Conservation (phyloP, 805 yeast species). For the Cyberlindnera nakhonratchasimensis region DNA sequence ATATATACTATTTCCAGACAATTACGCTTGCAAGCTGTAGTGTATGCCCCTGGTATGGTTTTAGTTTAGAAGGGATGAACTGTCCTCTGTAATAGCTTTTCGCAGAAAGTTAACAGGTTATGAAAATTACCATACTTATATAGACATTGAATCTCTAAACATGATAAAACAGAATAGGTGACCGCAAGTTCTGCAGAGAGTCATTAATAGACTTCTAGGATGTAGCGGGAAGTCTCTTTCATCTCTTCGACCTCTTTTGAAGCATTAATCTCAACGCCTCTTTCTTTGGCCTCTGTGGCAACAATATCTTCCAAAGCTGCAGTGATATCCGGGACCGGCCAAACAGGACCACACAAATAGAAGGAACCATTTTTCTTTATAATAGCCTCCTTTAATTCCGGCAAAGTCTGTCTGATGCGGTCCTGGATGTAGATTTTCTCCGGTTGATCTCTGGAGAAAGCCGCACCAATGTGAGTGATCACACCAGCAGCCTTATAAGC, state of each 20-base stretch:
- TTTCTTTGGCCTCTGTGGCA: constrained; percentile 60
- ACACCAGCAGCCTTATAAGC: constrained; percentile 90
- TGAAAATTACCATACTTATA: too few species aligned
- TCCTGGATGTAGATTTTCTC: constrained; percentile 94
- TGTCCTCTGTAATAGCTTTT: too few species aligned
- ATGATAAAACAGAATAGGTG: too few species aligned
- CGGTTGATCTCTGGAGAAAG: constrained; percentile 96
- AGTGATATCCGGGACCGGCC: constrained; percentile 98
- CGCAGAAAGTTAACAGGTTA: too few species aligned
- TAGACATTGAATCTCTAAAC: too few species aligned
- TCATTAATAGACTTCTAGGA: constrained; percentile 81
- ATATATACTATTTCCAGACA: too few species aligned
- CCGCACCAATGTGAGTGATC: constrained; percentile 94
- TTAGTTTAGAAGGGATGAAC: too few species aligned
- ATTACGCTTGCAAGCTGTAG: too few species aligned
- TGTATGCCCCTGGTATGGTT: too few species aligned
- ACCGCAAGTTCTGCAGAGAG: too few species aligned
- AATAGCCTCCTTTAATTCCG: constrained; percentile 74
- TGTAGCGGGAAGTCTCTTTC: constrained; percentile 90
- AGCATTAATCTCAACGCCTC: constrained; percentile 67
- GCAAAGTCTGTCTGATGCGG: constrained; percentile 74
- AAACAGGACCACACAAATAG: constrained; percentile 97
- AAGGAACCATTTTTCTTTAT: constrained; percentile 78
- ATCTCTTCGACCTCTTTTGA: constrained; percentile 83
- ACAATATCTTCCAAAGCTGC: constrained; percentile 84